These are phyloP conservation scores for Immersiella caudata DNA, from an alignment of 495 filamentous ascomycete species.

Conservation along the genomic window DNA sequence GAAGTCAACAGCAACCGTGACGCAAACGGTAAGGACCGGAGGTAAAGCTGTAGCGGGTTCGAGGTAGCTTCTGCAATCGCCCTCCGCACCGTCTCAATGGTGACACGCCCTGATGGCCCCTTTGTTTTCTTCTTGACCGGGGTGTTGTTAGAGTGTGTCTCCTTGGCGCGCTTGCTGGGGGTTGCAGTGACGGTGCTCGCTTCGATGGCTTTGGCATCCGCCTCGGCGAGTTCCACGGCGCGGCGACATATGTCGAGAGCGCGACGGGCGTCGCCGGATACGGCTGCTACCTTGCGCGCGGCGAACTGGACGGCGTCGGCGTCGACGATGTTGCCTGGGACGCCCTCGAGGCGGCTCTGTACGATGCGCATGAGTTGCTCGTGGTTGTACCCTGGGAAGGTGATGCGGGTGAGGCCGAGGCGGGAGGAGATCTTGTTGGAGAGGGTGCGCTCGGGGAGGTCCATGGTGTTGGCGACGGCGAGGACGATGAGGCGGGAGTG, in stretches of 20 bases:
- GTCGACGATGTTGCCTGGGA: conserved; percentile 88
- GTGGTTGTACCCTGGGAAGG: conserved; percentile 96
- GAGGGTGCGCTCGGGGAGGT: conserved; percentile 92
- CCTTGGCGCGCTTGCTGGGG: conserved; percentile 40
- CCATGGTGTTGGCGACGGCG: conserved; percentile 99
- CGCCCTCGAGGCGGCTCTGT: conserved; percentile 79
- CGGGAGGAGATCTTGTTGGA: conserved; percentile 97
- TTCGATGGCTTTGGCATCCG: conserved; percentile 54
- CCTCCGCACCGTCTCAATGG: conserved; percentile 87
- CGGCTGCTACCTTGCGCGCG: conserved; percentile 92
- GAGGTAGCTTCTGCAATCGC: conserved; percentile 95
- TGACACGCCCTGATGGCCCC: conserved; percentile 61
- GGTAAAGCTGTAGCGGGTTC: conserved; percentile 84
- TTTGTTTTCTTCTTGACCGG: conserved; percentile 31
- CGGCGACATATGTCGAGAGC: conserved; percentile 94
- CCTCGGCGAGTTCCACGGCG: conserved; percentile 93
- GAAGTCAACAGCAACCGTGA: conserved; percentile 85
- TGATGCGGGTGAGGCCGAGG: conserved; percentile 86
- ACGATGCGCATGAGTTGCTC: conserved; percentile 98
- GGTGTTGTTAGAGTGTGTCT: conserved; percentile 18
- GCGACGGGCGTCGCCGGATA: conserved; percentile 89
- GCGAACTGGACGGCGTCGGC: conserved; percentile 96
- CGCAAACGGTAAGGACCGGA: conserved; percentile 77
- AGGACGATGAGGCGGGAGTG: conserved; percentile 93
- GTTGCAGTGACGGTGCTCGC: conserved; percentile 38